Conservation (phyloP, 2,329 filamentous ascomycete species). For the Phyllosticta citriasiana region DNA sequence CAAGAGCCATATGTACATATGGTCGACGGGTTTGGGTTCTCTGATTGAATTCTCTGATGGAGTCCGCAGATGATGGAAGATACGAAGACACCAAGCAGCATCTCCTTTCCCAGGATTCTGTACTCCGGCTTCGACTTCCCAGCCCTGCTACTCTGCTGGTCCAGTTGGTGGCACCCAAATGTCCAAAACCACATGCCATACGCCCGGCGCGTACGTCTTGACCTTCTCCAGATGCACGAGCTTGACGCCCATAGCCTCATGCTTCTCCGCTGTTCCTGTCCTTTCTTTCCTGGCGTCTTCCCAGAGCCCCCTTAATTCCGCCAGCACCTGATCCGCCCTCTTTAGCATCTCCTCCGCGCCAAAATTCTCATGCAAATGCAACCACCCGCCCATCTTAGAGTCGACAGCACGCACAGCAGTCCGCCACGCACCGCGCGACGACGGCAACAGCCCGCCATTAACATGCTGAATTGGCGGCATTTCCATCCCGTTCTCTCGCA, state of each 20-base stretch:
- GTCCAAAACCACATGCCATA: constrained; percentile 53
- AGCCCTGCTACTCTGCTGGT: no score
- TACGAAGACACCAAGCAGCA: no score
- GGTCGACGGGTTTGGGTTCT: no score
- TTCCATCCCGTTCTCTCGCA: constrained; percentile 10
- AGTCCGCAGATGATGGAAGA: no score
- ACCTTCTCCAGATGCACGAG: constrained; percentile 43
- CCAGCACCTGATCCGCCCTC: constrained; percentile 27
- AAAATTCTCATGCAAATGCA: constrained; percentile 53
- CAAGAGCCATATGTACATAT: no score
- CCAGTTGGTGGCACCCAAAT: constrained; percentile 25
- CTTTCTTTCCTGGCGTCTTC: constrained; percentile 9
- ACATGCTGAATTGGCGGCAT: constrained; percentile 43
- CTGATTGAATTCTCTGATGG: no score
- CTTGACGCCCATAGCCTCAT: constrained; percentile 20
- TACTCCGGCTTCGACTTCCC: no score
- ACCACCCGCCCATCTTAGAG: constrained; percentile 39
- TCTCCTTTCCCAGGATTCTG: no score
- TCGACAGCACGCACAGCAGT: constrained; percentile 41
- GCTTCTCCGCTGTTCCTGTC: constrained; percentile 33
- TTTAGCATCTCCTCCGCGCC: constrained; percentile 21
- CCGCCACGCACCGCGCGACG: constrained; percentile 40
- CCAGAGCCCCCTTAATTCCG: constrained; percentile 26
- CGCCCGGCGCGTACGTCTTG: constrained; percentile 52
- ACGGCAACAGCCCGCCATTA: constrained; percentile 49